These are phyloP conservation scores for Zopfochytrium polystomum DNA, from an alignment of 371 early-diverging fungal genomes.

Conservation along the genomic window DNA sequence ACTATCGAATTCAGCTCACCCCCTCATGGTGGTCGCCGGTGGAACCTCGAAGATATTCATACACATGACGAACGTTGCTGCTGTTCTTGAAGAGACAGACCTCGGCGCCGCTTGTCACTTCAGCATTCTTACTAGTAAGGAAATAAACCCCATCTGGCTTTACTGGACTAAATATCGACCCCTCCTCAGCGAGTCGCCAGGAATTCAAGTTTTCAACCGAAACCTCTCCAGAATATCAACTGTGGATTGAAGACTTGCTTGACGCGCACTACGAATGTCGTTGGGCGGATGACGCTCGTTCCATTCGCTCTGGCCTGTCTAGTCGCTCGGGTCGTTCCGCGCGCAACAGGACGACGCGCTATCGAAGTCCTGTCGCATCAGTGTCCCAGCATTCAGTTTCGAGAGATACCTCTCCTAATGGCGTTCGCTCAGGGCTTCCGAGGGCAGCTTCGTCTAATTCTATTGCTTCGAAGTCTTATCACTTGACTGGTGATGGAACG, in stretches of 20 bases:
- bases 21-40: conserved; percentile 6
- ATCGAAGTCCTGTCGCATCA: background rate
- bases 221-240: conserved; percentile 14
- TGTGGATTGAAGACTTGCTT: conserved; percentile 18
- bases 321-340: conserved; percentile 1
- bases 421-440: background rate
- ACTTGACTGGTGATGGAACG: too few species aligned
- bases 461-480: too few species aligned
- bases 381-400: background rate
- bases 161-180: background rate
- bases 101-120: conserved; percentile 20
- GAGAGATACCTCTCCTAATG: background rate
- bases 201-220: conserved; percentile 23
- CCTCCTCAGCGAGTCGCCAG: conserved; percentile 5
- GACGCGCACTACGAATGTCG: conserved; percentile 15
- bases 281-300: conserved; percentile 5
- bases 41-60: conserved; percentile 8
- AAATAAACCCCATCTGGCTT: background rate
- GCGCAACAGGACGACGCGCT: background rate
- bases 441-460: too few species aligned
- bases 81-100: conserved; percentile 24
- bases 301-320: background rate
- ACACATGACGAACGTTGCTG: conserved; percentile 18
- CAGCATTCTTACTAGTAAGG: background rate
- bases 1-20: background rate